These are phyloP conservation scores for Dendrocalamus sinicus DNA, from an alignment of 176 grass and related monocot genomes.

Conservation along the genomic window DNA sequence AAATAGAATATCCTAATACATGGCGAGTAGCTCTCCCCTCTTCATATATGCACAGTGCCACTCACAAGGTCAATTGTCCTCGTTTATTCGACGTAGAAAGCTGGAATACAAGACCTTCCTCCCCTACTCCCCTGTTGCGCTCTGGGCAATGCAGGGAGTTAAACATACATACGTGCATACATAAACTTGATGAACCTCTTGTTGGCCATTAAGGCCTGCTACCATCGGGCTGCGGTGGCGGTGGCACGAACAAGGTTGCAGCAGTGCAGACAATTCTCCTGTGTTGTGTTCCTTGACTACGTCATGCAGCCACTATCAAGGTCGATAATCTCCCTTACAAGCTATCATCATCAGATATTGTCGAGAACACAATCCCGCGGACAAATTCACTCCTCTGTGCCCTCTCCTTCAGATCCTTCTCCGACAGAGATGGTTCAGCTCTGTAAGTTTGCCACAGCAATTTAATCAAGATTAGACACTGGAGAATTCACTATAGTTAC, in stretches of 20 bases:
- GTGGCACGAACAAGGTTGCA: conserved; percentile 19
- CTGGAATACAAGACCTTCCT: conserved; percentile 22
- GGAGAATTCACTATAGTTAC: neutral
- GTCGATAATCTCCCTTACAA: conserved; percentile 31
- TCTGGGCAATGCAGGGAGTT: conserved; percentile 15
- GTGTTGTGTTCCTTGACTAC: neutral
- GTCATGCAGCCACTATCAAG: conserved; percentile 20
- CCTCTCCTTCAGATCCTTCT: conserved; percentile 58
- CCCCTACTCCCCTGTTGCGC: conserved; percentile 19
- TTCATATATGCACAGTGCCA: conserved; percentile 36
- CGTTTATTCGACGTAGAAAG: conserved; percentile 45
- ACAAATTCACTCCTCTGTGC: conserved; percentile 49
- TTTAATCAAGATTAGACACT: conserved; percentile 25
- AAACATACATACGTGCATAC: conserved; percentile 16
- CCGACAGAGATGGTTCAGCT: conserved; percentile 49
- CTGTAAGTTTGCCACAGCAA: conserved; percentile 35
- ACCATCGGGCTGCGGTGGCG: neutral
- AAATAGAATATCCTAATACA: conserved; percentile 36
- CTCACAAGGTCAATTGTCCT: conserved; percentile 13
- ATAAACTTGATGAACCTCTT: conserved; percentile 11
- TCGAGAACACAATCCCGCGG: conserved; percentile 51
- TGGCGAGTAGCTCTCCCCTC: neutral
- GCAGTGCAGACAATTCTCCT: conserved; percentile 2
- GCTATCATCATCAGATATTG: conserved; percentile 52
- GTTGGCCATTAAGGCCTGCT: neutral